These are phyloP conservation scores for Paecilomyces niveus DNA, from an alignment of 2,329 filamentous ascomycete genomes.

Conservation along the genomic window DNA sequence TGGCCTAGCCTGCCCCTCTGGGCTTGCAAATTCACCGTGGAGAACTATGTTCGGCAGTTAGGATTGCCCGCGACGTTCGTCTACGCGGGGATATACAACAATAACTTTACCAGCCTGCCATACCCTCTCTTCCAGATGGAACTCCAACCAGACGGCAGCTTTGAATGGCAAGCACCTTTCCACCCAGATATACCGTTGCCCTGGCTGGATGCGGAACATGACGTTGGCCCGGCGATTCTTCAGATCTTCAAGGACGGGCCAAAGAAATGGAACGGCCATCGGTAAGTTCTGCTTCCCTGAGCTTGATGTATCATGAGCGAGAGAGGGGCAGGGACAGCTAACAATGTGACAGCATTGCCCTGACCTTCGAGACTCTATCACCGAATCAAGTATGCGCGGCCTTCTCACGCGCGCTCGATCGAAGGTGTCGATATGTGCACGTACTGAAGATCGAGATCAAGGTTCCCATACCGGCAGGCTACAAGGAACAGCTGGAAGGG, in stretches of 20 bases:
- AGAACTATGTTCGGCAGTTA: constrained; percentile 80
- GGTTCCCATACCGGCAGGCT: constrained; percentile 79
- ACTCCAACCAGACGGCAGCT: constrained; percentile 73
- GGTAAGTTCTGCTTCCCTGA: constrained; percentile 39
- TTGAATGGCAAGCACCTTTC: constrained; percentile 90
- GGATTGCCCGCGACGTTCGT: constrained; percentile 84
- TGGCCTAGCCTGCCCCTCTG: constrained; percentile 87
- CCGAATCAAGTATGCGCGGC: constrained; percentile 73
- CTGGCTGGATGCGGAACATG: constrained; percentile 94
- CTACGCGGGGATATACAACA: constrained; percentile 97
- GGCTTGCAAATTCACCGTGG: constrained; percentile 86
- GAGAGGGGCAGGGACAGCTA: constrained; percentile 1
- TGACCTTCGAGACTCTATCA: constrained; percentile 84
- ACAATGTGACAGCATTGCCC: constrained; percentile 58
- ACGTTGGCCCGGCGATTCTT: constrained; percentile 83
- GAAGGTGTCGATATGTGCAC: constrained; percentile 70
- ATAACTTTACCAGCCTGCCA: constrained; percentile 89
- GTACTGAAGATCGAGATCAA: constrained; percentile 70
- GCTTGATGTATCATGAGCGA: neutral
- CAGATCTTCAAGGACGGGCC: constrained; percentile 94
- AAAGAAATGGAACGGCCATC: constrained; percentile 70
- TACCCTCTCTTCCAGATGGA: constrained; percentile 97
- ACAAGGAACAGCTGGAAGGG: constrained; percentile 74
- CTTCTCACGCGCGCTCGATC: constrained; percentile 70
- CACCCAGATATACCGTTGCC: constrained; percentile 82